Evolutionary conservation across 2,329 filamentous ascomycete species (phyloP).

Genomic region (Neonectria punicea): DNA sequence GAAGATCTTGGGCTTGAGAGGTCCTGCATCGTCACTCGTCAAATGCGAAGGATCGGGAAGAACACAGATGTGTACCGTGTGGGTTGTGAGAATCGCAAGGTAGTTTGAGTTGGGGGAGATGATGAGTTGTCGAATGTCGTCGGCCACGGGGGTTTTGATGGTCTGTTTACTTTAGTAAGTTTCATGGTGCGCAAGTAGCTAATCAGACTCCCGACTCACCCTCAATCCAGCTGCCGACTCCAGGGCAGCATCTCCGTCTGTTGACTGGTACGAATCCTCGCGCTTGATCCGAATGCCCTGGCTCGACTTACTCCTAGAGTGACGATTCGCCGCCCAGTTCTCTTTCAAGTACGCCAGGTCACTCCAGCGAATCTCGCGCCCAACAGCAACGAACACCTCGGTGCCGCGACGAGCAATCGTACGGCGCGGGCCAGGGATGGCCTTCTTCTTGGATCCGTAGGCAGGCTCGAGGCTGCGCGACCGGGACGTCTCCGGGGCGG

Average conservation of each 20-base stretch:
- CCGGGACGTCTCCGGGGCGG: conserved; percentile 51
- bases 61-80: conserved; percentile 89
- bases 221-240: conserved; percentile 46
- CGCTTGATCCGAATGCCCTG: conserved; percentile 57
- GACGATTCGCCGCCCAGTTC: conserved; percentile 50
- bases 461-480: conserved; percentile 53
- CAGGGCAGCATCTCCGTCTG: conserved; percentile 46
- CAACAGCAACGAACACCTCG: conserved; percentile 88
- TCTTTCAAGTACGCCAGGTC: conserved; percentile 85
- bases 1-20: conserved; percentile 85
- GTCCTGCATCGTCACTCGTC: conserved; percentile 71
- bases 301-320: conserved; percentile 44
- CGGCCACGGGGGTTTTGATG: conserved; percentile 80
- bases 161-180: conserved; percentile 58
- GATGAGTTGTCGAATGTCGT: conserved; percentile 84
- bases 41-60: conserved; percentile 85
- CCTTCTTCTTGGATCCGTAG: conserved; percentile 56
- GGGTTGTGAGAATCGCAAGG: conserved; percentile 85
- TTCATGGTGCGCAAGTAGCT: not conserved
- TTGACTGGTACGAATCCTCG: conserved; percentile 55
- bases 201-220: conserved; percentile 40
- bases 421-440: conserved; percentile 61
- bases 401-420: conserved; percentile 85
- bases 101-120: conserved; percentile 85
- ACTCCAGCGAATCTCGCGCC: conserved; percentile 91